These are phyloP conservation scores for Blyttiomyces sp. DNA, from an alignment of 371 early-diverging fungal species.

Conservation along the genomic window DNA sequence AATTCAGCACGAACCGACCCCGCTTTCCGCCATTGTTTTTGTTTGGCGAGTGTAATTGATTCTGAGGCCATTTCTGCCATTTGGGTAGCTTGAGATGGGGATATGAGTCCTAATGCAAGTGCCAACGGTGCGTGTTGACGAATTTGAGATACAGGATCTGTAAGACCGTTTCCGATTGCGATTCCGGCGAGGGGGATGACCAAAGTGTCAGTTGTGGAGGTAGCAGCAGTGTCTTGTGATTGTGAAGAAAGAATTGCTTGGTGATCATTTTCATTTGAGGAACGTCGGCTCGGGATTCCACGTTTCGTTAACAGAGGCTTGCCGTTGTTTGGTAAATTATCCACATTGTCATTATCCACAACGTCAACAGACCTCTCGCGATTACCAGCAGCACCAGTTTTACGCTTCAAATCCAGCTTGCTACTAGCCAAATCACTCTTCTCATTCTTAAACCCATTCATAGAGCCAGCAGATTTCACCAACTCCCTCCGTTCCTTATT, in stretches of 20 bases:
- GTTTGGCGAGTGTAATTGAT: conserved; percentile 34
- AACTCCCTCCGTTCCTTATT: conserved; percentile 27
- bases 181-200: conserved; percentile 45
- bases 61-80: conserved; percentile 35
- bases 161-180: conserved; percentile 55
- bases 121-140: conserved; percentile 55
- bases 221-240: conserved; percentile 23
- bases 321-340: too few species aligned
- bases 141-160: conserved; percentile 56
- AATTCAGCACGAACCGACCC: conserved; percentile 38
- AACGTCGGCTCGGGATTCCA: too few species aligned
- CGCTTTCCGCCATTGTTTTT: conserved; percentile 44
- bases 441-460: neutral
- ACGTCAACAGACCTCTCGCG: too few species aligned
- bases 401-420: neutral
- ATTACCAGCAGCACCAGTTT: neutral
- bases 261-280: too few species aligned
- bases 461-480: neutral
- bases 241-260: too few species aligned
- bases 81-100: conserved; percentile 33
- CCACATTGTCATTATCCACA: too few species aligned
- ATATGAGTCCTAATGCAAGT: conserved; percentile 53
- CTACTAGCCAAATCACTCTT: neutral
- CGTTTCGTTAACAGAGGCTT: too few species aligned
- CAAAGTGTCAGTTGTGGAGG: too few species aligned